phyloP scores from a whole-genome alignment of 1,284 basidiomycete species.

The Leccinum solheimii region DNA sequence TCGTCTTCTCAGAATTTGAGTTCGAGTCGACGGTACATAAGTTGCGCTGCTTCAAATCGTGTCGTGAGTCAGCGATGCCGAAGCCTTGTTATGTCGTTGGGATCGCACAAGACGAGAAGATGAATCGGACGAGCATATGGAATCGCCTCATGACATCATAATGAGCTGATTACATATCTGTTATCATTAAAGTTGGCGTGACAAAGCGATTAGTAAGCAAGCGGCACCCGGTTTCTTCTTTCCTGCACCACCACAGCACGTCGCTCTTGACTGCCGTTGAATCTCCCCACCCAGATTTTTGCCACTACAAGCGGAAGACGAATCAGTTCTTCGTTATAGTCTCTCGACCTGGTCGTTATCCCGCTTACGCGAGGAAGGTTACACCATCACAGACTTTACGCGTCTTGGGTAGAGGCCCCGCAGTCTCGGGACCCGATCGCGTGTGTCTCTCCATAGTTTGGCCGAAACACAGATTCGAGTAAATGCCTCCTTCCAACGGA shows the following conservation, averaged over 20 bases:
- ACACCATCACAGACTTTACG: slow-evolving; percentile 37
- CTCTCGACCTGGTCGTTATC: slow-evolving; percentile 64
- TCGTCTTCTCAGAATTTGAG: not conserved
- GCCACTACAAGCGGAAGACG: slow-evolving; percentile 63
- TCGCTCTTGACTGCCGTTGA: no score
- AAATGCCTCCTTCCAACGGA: slow-evolving; percentile 26
- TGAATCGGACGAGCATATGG: no score
- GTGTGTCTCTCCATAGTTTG: slow-evolving; percentile 40
- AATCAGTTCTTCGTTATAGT: slow-evolving; percentile 57
- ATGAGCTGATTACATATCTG: no score
- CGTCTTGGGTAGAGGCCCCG: slow-evolving; percentile 38
- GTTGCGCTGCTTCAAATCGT: not conserved
- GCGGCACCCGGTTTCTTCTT: no score
- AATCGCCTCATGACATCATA: no score
- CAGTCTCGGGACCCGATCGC: slow-evolving; percentile 64
- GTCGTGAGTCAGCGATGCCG: no score
- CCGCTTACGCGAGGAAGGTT: slow-evolving; percentile 65
- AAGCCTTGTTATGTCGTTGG: no score
- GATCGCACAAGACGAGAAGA: no score
- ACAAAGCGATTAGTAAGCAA: no score
- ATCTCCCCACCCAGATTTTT: slow-evolving; percentile 53
- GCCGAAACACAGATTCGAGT: slow-evolving; percentile 66
- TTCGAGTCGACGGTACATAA: not conserved
- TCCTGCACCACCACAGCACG: no score
- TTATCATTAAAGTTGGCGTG: no score